These are phyloP conservation scores for Calamus simplicifolius DNA, from an alignment of 176 grass and related monocot species.

Conservation along the genomic window DNA sequence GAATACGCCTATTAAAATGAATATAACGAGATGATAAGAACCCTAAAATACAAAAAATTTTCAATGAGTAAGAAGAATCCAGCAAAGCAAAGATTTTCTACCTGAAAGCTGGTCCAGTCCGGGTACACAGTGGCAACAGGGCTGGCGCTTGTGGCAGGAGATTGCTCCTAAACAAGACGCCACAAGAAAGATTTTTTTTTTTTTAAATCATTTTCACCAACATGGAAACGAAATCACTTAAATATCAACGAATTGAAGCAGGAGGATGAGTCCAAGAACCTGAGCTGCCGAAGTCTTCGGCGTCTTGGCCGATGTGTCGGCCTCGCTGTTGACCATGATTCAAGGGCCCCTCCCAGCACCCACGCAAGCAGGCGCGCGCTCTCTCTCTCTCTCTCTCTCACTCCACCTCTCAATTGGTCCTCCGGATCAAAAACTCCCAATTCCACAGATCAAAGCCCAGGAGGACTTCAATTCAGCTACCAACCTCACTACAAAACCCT, in stretches of 20 bases:
- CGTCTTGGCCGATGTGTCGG: conserved; percentile 41
- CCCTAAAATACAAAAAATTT: background rate
- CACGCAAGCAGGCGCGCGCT: no score
- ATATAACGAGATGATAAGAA: background rate
- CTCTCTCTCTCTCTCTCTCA: no score
- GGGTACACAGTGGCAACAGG: conserved; percentile 49
- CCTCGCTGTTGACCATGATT: conserved; percentile 48
- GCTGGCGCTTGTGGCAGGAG: conserved; percentile 37
- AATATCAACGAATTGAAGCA: background rate
- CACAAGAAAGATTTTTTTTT: background rate
- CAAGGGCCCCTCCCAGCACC: background rate
- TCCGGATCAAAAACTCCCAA: no score
- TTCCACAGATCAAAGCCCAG: no score
- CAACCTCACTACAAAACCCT: no score
- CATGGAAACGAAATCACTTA: background rate
- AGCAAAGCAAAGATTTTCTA: conserved; percentile 16
- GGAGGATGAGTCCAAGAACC: conserved; percentile 8
- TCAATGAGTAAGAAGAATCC: background rate
- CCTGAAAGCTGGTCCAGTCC: conserved; percentile 91
- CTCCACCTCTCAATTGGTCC: no score
- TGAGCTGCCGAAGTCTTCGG: conserved; percentile 35
- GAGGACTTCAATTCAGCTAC: no score
- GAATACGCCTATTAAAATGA: conserved; percentile 57
- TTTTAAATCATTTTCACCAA: background rate
- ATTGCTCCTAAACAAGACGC: conserved; percentile 56